Conservation (phyloP, 2,329 filamentous ascomycete genomes). For the Aureobasidium mangrovei region DNA sequence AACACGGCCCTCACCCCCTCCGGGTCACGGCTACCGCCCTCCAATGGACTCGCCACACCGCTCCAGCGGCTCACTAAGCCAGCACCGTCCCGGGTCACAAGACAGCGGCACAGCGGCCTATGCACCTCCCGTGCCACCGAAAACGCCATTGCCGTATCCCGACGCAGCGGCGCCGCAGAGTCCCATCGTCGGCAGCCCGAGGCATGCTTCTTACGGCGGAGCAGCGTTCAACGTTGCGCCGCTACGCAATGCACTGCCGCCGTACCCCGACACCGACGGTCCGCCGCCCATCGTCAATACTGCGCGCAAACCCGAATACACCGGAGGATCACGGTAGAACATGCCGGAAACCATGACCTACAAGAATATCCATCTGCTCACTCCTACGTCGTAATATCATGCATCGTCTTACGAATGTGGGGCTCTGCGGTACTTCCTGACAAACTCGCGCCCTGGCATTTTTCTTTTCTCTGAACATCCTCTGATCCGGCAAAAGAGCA, state of each 20-base stretch:
- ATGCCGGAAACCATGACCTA: too few species aligned
- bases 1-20: background rate
- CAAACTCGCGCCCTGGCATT: too few species aligned
- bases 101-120: constrained; percentile 8
- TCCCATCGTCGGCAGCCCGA: constrained; percentile 26
- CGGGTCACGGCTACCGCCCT: constrained; percentile 1
- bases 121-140: constrained; percentile 66
- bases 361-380: too few species aligned
- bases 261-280: constrained; percentile 74
- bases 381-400: too few species aligned
- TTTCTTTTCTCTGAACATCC: too few species aligned
- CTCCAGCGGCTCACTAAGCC: constrained; percentile 14
- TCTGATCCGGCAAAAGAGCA: too few species aligned
- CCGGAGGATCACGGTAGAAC: too few species aligned
- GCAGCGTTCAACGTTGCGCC: constrained; percentile 4
- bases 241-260: constrained; percentile 37
- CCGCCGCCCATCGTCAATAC: constrained; percentile 79
- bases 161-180: constrained; percentile 20
- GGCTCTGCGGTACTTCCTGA: too few species aligned
- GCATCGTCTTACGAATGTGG: too few species aligned
- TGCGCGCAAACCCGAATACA: constrained; percentile 68
- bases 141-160: constrained; percentile 32
- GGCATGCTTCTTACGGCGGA: constrained; percentile 16
- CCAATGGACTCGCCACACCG: constrained; percentile 15
- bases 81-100: constrained; percentile 28